phyloP scores from a whole-genome alignment of 371 early-diverging fungal genomes.

The Zychaea mexicana region DNA sequence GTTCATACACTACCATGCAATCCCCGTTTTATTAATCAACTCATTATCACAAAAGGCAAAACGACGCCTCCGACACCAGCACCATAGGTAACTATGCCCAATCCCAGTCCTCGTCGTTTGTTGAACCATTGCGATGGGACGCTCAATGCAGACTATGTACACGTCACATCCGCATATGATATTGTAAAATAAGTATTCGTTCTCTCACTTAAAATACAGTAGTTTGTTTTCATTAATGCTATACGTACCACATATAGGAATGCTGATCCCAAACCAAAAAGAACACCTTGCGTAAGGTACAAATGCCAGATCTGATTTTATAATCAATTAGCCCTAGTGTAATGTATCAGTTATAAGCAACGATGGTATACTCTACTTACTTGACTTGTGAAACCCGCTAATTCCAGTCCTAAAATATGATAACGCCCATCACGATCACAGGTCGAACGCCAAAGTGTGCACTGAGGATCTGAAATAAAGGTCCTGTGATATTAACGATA shows the following conservation, averaged over 20 bases:
- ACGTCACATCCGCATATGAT: not conserved
- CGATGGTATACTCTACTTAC: slow-evolving; percentile 4
- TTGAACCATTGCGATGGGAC: slow-evolving; percentile 75
- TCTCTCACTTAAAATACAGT: not conserved
- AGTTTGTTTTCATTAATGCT: too few species aligned
- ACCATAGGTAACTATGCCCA: slow-evolving; percentile 77
- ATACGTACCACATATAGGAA: slow-evolving; percentile 34
- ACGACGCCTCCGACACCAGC: slow-evolving; percentile 81
- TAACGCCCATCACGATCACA: slow-evolving; percentile 19
- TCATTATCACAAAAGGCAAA: slow-evolving; percentile 67
- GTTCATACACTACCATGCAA: slow-evolving; percentile 63
- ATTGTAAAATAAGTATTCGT: not conserved
- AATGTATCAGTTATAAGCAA: too few species aligned
- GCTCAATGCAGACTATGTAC: slow-evolving; percentile 32
- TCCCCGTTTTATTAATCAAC: slow-evolving; percentile 52
- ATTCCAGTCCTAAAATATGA: slow-evolving; percentile 28
- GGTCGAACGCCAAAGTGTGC: slow-evolving; percentile 26
- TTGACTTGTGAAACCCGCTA: slow-evolving; percentile 35
- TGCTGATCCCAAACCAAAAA: slow-evolving; percentile 69
- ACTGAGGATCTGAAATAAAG: slow-evolving; percentile 30
- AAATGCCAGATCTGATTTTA: slow-evolving; percentile 61
- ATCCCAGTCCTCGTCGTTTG: slow-evolving; percentile 70
- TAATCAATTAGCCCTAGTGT: too few species aligned
- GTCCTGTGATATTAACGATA: slow-evolving; percentile 30
- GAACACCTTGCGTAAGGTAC: slow-evolving; percentile 69